Percentiles rank a stretch among this genome's conserved stretches.
These are phyloP conservation scores for Anacardium occidentale DNA, from an alignment of 345 rosid species.

Conservation along the genomic window DNA sequence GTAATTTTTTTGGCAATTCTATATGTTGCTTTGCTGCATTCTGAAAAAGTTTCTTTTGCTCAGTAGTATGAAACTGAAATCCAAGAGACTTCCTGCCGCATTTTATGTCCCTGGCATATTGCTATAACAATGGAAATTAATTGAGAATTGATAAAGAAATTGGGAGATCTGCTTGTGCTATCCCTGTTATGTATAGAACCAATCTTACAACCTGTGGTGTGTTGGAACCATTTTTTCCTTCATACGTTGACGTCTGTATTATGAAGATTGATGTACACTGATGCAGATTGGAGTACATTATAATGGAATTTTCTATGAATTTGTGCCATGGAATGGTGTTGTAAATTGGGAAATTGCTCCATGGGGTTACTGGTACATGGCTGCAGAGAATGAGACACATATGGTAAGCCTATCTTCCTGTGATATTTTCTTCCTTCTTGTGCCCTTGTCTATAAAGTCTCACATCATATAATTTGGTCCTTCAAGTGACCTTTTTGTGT, in stretches of 20 bases:
- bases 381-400: constrained; percentile 73
- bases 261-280: background rate
- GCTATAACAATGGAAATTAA: background rate
- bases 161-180: background rate
- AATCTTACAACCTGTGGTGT: background rate
- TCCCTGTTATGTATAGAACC: background rate
- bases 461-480: background rate
- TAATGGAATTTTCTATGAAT: constrained; percentile 75
- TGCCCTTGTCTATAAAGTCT: background rate
- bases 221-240: background rate
- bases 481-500: background rate
- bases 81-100: background rate
- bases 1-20: constrained; percentile 35
- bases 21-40: constrained; percentile 5
- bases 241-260: background rate
- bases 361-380: constrained; percentile 85
- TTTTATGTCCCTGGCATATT: background rate
- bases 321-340: constrained; percentile 90
- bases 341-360: constrained; percentile 70
- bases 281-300: constrained; percentile 89
- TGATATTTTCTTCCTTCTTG: background rate
- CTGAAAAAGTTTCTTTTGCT: background rate
- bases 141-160: background rate
- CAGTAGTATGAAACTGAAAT: background rate
- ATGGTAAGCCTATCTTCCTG: constrained; percentile 39